A percentile compares a stretch with the other conserved stretches of the same genome.
phyloP scores from a whole-genome alignment of 2,329 filamentous ascomycete species.

The Teratosphaeria gauchensis region DNA sequence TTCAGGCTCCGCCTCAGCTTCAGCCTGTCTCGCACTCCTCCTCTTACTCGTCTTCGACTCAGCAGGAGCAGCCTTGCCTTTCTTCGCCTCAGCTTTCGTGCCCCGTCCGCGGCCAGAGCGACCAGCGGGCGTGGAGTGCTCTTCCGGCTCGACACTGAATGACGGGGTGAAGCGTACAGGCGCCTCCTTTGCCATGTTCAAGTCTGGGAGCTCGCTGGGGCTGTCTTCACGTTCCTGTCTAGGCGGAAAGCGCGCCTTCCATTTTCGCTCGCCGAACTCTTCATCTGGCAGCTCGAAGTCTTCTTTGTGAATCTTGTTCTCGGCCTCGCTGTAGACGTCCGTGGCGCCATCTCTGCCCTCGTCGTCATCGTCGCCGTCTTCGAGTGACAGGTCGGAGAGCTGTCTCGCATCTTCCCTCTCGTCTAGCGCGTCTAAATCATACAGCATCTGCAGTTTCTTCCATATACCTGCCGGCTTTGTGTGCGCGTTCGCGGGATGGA shows the following conservation, averaged over 20 bases:
- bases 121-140: slow-evolving; percentile 12
- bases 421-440: slow-evolving; percentile 77
- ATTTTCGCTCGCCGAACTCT: slow-evolving; percentile 33
- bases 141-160: slow-evolving; percentile 20
- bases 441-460: slow-evolving; percentile 73
- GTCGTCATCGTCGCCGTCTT: slow-evolving; percentile 28
- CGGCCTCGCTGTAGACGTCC: slow-evolving; percentile 28
- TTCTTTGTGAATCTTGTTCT: slow-evolving; percentile 27
- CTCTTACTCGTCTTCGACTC: slow-evolving; percentile 9
- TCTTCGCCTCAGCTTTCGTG: not conserved
- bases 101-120: slow-evolving; percentile 6
- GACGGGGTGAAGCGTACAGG: slow-evolving; percentile 25
- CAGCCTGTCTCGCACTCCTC: slow-evolving; percentile 18
- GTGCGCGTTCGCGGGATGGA: slow-evolving; percentile 42
- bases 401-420: slow-evolving; percentile 61
- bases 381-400: slow-evolving; percentile 31
- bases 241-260: slow-evolving; percentile 27
- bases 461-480: slow-evolving; percentile 87
- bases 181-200: slow-evolving; percentile 22
- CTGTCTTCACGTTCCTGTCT: slow-evolving; percentile 5
- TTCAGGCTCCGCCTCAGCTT: slow-evolving; percentile 17
- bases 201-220: slow-evolving; percentile 19
- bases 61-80: slow-evolving; percentile 6
- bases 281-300: slow-evolving; percentile 33
- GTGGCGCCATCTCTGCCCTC: slow-evolving; percentile 29